phyloP scores from a whole-genome alignment of 495 filamentous ascomycete genomes.

The Immersiella caudata region DNA sequence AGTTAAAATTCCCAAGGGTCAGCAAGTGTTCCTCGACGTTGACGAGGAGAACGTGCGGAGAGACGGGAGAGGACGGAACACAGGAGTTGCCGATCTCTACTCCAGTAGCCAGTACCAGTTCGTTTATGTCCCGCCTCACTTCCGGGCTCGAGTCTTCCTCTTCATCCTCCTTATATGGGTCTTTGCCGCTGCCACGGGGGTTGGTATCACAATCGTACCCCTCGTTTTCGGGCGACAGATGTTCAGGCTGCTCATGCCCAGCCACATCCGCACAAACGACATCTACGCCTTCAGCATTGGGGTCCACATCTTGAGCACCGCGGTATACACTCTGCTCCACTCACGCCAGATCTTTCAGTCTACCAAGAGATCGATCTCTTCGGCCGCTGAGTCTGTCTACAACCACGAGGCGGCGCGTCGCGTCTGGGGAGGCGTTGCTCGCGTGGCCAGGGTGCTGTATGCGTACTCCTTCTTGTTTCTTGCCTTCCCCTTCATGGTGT shows the following conservation, averaged over 20 bases:
- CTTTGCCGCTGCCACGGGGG: slow-evolving; percentile 91
- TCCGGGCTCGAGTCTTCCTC: slow-evolving; percentile 74
- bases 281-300: slow-evolving; percentile 95
- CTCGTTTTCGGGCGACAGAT: slow-evolving; percentile 80
- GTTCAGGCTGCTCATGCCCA: slow-evolving; percentile 67
- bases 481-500: slow-evolving; percentile 80
- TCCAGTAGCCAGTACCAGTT: slow-evolving; percentile 72
- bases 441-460: slow-evolving; percentile 62
- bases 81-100: slow-evolving; percentile 64
- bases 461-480: slow-evolving; percentile 70
- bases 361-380: slow-evolving; percentile 34
- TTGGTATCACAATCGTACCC: slow-evolving; percentile 81
- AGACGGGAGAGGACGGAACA: slow-evolving; percentile 55
- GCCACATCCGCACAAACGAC: slow-evolving; percentile 77
- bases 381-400: slow-evolving; percentile 34
- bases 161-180: slow-evolving; percentile 92
- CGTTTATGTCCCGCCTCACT: slow-evolving; percentile 88
- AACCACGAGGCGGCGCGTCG: slow-evolving; percentile 41
- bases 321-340: slow-evolving; percentile 61
- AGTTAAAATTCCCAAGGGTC: slow-evolving; percentile 87
- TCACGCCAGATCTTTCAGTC: slow-evolving; percentile 47
- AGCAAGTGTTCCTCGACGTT: slow-evolving; percentile 78
- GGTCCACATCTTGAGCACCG: slow-evolving; percentile 71
- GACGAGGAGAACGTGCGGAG: slow-evolving; percentile 66
- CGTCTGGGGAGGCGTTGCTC: slow-evolving; percentile 28